Percentiles rank a stretch among this genome's conserved stretches.
Evolutionary conservation across 345 rosid genomes (phyloP).

Genomic region (Ceriops tagal): DNA sequence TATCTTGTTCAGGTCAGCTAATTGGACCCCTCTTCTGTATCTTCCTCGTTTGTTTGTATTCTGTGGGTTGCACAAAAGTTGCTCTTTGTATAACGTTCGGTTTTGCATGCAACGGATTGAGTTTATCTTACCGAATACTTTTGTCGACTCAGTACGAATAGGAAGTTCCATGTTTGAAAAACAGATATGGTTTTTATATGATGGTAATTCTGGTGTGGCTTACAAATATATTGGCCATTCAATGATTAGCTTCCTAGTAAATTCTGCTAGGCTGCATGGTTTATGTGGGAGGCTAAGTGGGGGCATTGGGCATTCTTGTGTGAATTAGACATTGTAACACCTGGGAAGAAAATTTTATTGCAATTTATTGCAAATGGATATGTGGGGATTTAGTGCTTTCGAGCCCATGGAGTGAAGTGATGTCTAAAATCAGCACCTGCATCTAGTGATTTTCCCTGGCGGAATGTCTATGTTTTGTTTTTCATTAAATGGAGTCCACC

Average conservation of each 20-base stretch:
- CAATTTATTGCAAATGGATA: not conserved
- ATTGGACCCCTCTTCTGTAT: not conserved
- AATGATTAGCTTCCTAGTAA: not conserved
- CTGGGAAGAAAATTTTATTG: not conserved
- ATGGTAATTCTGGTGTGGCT: too few relatives aligned
- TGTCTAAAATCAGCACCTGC: not conserved
- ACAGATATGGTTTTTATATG: too few relatives aligned
- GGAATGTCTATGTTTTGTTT: too few relatives aligned
- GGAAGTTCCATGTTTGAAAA: too few relatives aligned
- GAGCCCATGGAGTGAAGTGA: too few relatives aligned
- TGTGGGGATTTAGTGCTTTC: too few relatives aligned
- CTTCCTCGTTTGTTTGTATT: not conserved
- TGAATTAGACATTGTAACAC: not conserved
- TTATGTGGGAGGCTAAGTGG: not conserved
- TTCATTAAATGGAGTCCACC: constrained; percentile 1
- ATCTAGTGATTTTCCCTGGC: not conserved
- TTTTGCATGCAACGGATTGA: too few relatives aligned
- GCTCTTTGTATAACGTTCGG: too few relatives aligned
- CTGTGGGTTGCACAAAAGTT: too few relatives aligned
- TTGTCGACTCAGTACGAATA: too few relatives aligned
- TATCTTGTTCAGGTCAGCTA: constrained; percentile 87
- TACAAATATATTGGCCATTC: too few relatives aligned
- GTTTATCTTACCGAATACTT: too few relatives aligned
- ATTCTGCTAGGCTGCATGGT: not conserved
- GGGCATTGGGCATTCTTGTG: not conserved